Percentiles rank a stretch among this genome's conserved stretches.
Evolutionary conservation across 805 yeast genomes (phyloP).

Genomic region (Jamesozyma spencerorum): DNA sequence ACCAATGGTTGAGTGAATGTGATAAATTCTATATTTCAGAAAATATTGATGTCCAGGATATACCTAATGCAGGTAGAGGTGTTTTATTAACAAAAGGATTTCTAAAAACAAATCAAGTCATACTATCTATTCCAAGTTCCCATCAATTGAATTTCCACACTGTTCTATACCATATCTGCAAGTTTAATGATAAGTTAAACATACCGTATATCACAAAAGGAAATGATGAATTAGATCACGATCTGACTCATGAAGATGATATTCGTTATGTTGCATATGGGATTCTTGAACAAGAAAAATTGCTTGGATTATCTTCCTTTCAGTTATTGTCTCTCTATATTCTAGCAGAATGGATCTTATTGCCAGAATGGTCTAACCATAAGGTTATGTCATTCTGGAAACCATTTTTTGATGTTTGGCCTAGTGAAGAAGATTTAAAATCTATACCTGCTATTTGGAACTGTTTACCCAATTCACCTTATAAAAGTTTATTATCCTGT

Average conservation of each 20-base stretch:
- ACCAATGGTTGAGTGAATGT: slow-evolving; percentile 29
- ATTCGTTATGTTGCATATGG: slow-evolving; percentile 28
- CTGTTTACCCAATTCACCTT: slow-evolving; percentile 18
- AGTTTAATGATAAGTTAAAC: slow-evolving; percentile 22
- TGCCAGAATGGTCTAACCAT: slow-evolving; percentile 19
- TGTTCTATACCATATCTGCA: slow-evolving; percentile 37
- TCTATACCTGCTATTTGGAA: slow-evolving; percentile 61
- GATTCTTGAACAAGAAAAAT: slow-evolving; percentile 24
- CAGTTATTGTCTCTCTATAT: slow-evolving; percentile 47
- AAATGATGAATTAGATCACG: slow-evolving; percentile 2
- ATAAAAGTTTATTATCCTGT: slow-evolving; percentile 24
- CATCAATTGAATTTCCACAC: slow-evolving; percentile 52
- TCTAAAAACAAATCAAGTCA: slow-evolving; percentile 34
- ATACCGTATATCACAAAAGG: slow-evolving; percentile 7
- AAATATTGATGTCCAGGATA: slow-evolving; percentile 35
- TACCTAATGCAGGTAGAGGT: slow-evolving; percentile 52
- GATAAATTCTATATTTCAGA: slow-evolving; percentile 30
- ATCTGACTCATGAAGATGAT: too few relatives aligned
- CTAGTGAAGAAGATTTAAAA: slow-evolving; percentile 43
- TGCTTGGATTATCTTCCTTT: slow-evolving; percentile 44
- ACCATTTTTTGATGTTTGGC: slow-evolving; percentile 60
- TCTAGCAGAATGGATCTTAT: slow-evolving; percentile 22
- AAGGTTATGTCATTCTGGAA: slow-evolving; percentile 45
- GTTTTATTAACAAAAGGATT: slow-evolving; percentile 34
- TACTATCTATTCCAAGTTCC: slow-evolving; percentile 50